These are phyloP conservation scores for Tylopilus sp. DNA, from an alignment of 768 basidiomycete species.

Conservation along the genomic window DNA sequence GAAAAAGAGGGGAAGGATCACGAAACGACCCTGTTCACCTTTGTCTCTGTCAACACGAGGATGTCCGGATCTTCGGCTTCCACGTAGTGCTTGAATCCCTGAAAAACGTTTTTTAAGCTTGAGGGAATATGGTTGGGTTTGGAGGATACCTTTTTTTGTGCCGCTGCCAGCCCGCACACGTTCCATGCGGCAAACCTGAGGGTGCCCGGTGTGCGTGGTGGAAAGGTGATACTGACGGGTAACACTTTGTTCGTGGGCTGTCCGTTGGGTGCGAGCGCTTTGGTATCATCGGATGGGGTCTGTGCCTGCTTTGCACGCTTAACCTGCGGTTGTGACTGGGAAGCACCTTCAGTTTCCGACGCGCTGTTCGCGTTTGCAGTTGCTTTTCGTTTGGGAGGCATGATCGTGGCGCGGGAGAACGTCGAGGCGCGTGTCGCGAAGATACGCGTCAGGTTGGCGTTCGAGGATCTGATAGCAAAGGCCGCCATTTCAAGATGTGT, in stretches of 20 bases:
- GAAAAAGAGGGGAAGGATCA: slow-evolving; percentile 3
- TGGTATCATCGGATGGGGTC: slow-evolving; percentile 9
- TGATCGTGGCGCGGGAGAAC: slow-evolving; percentile 1
- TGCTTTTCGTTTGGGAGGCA: slow-evolving; percentile 32
- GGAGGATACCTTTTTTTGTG: slow-evolving; percentile 67
- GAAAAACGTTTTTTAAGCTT: neutral
- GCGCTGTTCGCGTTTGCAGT: slow-evolving; percentile 29
- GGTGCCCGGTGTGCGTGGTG: slow-evolving; percentile 44
- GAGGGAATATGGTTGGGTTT: neutral
- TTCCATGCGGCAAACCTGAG: slow-evolving; percentile 73
- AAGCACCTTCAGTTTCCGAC: slow-evolving; percentile 28
- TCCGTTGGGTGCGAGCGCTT: slow-evolving; percentile 37
- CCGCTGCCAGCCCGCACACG: slow-evolving; percentile 71
- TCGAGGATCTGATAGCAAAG: neutral
- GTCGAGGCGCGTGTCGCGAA: neutral
- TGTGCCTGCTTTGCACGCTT: slow-evolving; percentile 29
- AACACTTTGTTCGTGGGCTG: slow-evolving; percentile 75
- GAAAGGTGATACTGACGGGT: slow-evolving; percentile 59
- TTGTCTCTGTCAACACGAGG: slow-evolving; percentile 82
- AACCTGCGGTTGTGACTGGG: slow-evolving; percentile 15
- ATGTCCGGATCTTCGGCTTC: slow-evolving; percentile 87
- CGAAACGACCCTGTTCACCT: slow-evolving; percentile 38
- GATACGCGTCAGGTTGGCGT: neutral
- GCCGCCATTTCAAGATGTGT: slow-evolving; percentile 1
- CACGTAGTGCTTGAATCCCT: slow-evolving; percentile 81